These are phyloP conservation scores for Astragalus glycyphyllos DNA, from an alignment of 306 rosid genomes.

Conservation along the genomic window DNA sequence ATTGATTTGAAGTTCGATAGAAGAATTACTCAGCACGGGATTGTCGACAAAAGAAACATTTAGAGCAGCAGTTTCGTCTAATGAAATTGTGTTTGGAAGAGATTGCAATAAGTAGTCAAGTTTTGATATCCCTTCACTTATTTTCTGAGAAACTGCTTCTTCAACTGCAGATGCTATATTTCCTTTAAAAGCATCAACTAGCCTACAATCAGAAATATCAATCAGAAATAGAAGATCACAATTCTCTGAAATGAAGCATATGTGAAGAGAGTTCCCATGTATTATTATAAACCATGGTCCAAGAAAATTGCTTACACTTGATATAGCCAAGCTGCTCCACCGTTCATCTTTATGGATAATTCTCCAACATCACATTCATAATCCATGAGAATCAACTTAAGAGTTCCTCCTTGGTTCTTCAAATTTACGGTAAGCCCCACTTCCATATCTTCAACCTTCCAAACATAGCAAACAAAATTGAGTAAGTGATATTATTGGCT, in stretches of 20 bases:
- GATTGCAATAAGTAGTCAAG: slow-evolving; percentile 65
- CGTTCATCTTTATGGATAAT: slow-evolving; percentile 66
- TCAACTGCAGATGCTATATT: slow-evolving; percentile 73
- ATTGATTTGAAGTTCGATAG: slow-evolving; percentile 65
- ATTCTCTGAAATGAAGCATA: slow-evolving; percentile 2
- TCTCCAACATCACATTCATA: slow-evolving; percentile 69
- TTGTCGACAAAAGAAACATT: slow-evolving; percentile 67
- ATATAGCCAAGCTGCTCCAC: slow-evolving; percentile 97
- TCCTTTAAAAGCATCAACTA: slow-evolving; percentile 70
- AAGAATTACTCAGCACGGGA: slow-evolving; percentile 70
- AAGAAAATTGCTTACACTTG: slow-evolving; percentile 67
- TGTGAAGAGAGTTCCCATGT: slow-evolving; percentile 15
- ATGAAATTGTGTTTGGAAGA: slow-evolving; percentile 64
- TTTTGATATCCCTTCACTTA: slow-evolving; percentile 62
- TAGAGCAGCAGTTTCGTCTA: slow-evolving; percentile 60
- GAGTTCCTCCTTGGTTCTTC: slow-evolving; percentile 70
- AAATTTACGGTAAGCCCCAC: slow-evolving; percentile 68
- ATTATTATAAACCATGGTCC: slow-evolving; percentile 20
- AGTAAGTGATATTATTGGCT: slow-evolving; percentile 27
- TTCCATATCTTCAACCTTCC: slow-evolving; percentile 77
- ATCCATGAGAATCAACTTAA: slow-evolving; percentile 65
- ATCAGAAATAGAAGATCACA: slow-evolving; percentile 10
- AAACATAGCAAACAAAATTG: slow-evolving; percentile 43
- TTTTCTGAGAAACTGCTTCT: slow-evolving; percentile 61
- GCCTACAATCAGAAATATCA: slow-evolving; percentile 52